phyloP scores from a whole-genome alignment of 768 basidiomycete genomes.

The Psilocybe cubensis region DNA sequence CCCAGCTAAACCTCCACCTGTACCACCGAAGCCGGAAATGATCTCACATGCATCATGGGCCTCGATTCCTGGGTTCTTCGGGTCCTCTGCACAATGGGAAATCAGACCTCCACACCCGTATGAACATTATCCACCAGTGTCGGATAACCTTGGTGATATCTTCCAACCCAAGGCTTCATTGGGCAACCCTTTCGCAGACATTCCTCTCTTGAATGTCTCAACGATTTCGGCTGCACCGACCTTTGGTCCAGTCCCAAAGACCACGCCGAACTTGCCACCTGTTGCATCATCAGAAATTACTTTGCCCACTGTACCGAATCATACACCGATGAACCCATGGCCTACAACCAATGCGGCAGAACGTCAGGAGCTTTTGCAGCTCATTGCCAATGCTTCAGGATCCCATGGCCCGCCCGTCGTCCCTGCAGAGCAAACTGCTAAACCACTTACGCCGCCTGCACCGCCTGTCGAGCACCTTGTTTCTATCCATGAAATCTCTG shows the following conservation, averaged over 20 bases:
- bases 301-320: conserved; percentile 20
- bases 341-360: conserved; percentile 24
- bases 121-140: conserved; percentile 1
- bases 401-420: conserved; percentile 1
- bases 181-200: conserved; percentile 24
- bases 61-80: conserved; percentile 20
- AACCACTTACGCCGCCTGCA: background rate
- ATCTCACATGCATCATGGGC: conserved; percentile 22
- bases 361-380: conserved; percentile 23
- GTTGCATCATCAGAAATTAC: conserved; percentile 1
- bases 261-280: background rate
- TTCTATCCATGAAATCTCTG: background rate
- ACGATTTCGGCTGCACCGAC: background rate
- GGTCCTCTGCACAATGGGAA: conserved; percentile 6
- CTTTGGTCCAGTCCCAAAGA: background rate
- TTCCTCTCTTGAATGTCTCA: conserved; percentile 7
- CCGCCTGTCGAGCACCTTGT: background rate
- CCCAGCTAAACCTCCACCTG: background rate
- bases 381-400: conserved; percentile 21
- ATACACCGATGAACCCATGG: conserved; percentile 22
- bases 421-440: background rate
- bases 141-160: background rate
- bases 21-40: conserved; percentile 25
- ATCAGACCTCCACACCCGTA: background rate
- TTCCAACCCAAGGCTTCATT: background rate